Base-by-base conservation (phyloP, 2,329 filamentous ascomycete species). In the Periconia sp. region DNA sequence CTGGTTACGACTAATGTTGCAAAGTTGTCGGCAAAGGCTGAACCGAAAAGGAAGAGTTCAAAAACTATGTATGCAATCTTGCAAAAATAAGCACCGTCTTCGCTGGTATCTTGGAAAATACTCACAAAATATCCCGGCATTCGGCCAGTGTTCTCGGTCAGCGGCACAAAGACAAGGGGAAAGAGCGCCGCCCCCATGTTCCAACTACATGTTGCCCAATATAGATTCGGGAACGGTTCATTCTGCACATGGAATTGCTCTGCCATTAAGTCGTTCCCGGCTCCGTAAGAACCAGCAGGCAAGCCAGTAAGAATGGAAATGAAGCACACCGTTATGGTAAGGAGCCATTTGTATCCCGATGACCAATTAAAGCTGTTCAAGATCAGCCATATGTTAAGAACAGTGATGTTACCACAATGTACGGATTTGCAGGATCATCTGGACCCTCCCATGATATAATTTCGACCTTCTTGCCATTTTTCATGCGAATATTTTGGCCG, bases 61-160 rank as follows among this genome's bases (percentile, higher is more conserved):
- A 79, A 71, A 23, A 77, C 68, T 23, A 77, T 70, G 52, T 77
- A 77, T 1, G 74, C 64, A 15, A 61, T 53, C 66, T 69, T 14
- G 1, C 23, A 8, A 18, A 13, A 37, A 13, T 18, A 10, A 42
- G 10, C 14, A 27, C 8, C 3, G 5, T n/a, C 8, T 33, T 5
- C n/a, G 18, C 33, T 5, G 19, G 33, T 19, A 18, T 17, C 5
- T 2, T 3, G 10, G 18, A 19, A 30, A 18, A 15, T 11, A 50
- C 58, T 51, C 17, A 69, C 70, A 40, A 77, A 77, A 47, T 77
- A 78, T 0, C 76, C 76, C 0, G 75, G 75, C 76, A 78, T 78
- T 6, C 76, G 72, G 1, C 76, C 76, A 2, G 74, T 74, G 6
- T 74, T 72, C 54, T 78, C 76, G 17, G 74, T 77, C 37, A 76